Evolutionary conservation across 768 basidiomycete species (phyloP), one percentile per base, ranked within the genome.

Genomic region (Xanthoconium purpureum): DNA sequence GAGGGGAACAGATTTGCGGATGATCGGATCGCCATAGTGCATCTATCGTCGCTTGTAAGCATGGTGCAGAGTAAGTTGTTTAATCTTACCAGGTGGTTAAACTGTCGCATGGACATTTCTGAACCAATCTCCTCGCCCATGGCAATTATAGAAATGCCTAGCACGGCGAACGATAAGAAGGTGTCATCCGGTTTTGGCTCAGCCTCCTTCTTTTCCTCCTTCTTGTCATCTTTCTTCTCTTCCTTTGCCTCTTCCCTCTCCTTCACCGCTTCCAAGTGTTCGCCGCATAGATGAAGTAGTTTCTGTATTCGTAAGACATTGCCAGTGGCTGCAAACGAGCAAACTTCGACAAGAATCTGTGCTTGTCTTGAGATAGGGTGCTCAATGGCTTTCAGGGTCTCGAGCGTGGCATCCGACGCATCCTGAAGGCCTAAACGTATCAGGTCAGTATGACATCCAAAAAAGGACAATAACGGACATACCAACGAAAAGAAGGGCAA

Each of bases 111-210:
- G n/a, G 91, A 87, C 97, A 99, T 98, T 72, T 98, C 93, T 2
- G 94, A 87, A 47, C 97, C 97, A 47, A 98, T 86, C 24, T 98
- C 96, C 74, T 99, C 97, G 18, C 97, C 97, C 94, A 98, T 98
- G 5, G 97, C 87, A 43, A 98, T 90, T 56, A 98, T 73, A 0
- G 96, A 87, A 64, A 99, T 91, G 29, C 94, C 97, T 54, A 98
- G 78, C 32, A 96, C 94, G 15, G 96, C 91, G 59, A 98, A 89
- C 0, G 92, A 84, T 71, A 98, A 91, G 80, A 91, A 92, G 32
- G 87, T 87, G 62, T 93, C 90, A 57, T 91, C 85, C 50, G 76
- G 74, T 57, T 66, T 77, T 60, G 66, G 77, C 63, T 77, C 67
- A 46, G 81, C 78, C 32, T 82, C 84, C 56, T 85, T 81, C 57